Evolutionary conservation across 2,329 filamentous ascomycete species (phyloP).

Genomic region (Sphaerostilbella broomeana): DNA sequence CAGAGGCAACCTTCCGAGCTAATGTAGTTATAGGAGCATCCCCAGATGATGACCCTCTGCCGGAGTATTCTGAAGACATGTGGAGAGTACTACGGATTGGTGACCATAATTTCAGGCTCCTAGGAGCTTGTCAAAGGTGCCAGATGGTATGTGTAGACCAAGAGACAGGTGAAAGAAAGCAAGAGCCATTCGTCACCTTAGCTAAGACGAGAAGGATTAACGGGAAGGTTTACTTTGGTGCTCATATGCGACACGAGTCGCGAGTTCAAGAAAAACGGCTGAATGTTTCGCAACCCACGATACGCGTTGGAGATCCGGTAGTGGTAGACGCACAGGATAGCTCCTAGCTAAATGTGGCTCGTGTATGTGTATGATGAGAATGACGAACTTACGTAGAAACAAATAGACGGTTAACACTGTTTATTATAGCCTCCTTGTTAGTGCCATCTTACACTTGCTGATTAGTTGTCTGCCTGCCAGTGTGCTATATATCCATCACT

Average conservation of each 20-base stretch:
- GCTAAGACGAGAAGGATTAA: slow-evolving; percentile 78
- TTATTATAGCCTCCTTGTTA: no score
- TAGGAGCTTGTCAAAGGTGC: slow-evolving; percentile 81
- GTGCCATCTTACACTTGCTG: no score
- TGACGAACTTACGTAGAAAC: no score
- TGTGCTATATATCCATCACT: no score
- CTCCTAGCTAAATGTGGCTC: no score
- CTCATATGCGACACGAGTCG: slow-evolving; percentile 59
- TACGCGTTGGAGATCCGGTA: slow-evolving; percentile 44
- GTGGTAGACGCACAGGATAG: slow-evolving; percentile 18
- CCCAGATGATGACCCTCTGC: slow-evolving; percentile 34
- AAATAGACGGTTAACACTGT: no score
- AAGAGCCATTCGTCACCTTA: slow-evolving; percentile 84
- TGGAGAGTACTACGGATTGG: slow-evolving; percentile 69
- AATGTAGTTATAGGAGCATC: slow-evolving; percentile 66
- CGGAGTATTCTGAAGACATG: slow-evolving; percentile 69
- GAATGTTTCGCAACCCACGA: slow-evolving; percentile 30
- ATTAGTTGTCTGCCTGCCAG: no score
- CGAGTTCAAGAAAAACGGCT: slow-evolving; percentile 6
- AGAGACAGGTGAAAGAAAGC: slow-evolving; percentile 64
- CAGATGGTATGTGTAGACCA: slow-evolving; percentile 97
- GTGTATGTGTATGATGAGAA: no score
- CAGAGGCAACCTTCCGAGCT: slow-evolving; percentile 73
- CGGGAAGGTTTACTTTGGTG: slow-evolving; percentile 84
- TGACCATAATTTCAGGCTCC: slow-evolving; percentile 55